phyloP scores from a whole-genome alignment of 2,329 filamentous ascomycete species.

The Reticulascus tulasneorum region DNA sequence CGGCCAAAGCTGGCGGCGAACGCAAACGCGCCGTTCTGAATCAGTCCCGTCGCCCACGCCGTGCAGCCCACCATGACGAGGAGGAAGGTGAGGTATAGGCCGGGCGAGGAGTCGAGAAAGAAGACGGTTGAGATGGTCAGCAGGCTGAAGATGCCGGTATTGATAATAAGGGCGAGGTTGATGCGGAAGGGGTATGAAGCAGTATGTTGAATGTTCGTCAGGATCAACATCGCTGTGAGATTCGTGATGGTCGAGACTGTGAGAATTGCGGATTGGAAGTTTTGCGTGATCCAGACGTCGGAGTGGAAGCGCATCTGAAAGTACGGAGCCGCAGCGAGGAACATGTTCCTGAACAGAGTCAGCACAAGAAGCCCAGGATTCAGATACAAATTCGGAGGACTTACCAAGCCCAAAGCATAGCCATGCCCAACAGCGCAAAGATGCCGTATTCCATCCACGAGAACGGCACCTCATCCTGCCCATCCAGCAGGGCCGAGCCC shows the following conservation, averaged over 20 bases:
- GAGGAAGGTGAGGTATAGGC: slow-evolving; percentile 73
- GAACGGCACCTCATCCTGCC: slow-evolving; percentile 52
- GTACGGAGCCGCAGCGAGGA: slow-evolving; percentile 90
- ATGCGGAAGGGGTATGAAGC: slow-evolving; percentile 90
- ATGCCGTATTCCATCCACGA: slow-evolving; percentile 84
- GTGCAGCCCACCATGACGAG: slow-evolving; percentile 78
- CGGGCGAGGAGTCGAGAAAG: slow-evolving; percentile 58
- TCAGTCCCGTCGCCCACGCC: slow-evolving; percentile 75
- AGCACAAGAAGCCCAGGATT: background rate
- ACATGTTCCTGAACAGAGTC: slow-evolving; percentile 76
- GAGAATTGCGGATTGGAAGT: slow-evolving; percentile 88
- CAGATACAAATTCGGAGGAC: slow-evolving; percentile 18
- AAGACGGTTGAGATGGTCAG: slow-evolving; percentile 75
- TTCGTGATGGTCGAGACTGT: slow-evolving; percentile 84
- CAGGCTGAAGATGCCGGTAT: slow-evolving; percentile 70
- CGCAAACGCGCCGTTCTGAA: slow-evolving; percentile 92
- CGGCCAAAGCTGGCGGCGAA: slow-evolving; percentile 83
- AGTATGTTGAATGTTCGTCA: slow-evolving; percentile 74
- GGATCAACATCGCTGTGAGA: slow-evolving; percentile 67
- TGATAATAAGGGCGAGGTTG: slow-evolving; percentile 69
- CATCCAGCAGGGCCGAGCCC: slow-evolving; percentile 22
- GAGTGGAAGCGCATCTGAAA: slow-evolving; percentile 77
- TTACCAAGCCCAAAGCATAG: slow-evolving; percentile 98
- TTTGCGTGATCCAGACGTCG: slow-evolving; percentile 66
- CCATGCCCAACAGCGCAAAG: slow-evolving; percentile 80